phyloP scores from a whole-genome alignment of 768 basidiomycete genomes.

The Hericium erinaceus region DNA sequence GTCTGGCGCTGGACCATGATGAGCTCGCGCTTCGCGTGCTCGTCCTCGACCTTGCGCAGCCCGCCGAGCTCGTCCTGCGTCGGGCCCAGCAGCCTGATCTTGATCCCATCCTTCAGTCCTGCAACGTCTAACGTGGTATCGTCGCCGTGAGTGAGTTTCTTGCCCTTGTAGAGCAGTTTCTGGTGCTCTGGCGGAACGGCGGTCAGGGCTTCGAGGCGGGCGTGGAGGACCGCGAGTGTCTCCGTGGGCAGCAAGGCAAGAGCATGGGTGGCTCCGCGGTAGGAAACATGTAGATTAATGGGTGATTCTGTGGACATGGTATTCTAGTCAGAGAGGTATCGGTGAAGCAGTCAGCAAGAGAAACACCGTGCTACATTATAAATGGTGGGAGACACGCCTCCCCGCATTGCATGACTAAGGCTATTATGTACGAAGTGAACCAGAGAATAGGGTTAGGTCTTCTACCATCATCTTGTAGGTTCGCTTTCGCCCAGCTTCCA shows the following conservation, averaged over 20 bases:
- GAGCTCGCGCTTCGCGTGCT: conserved; percentile 45
- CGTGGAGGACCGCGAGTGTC: conserved; percentile 44
- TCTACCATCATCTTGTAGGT: too few species aligned
- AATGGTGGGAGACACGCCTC: too few species aligned
- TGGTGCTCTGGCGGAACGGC: conserved; percentile 55
- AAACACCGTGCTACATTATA: too few species aligned
- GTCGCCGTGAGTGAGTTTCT: conserved; percentile 30
- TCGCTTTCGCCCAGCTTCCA: too few species aligned
- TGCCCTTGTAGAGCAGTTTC: conserved; percentile 69
- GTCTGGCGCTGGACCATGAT: conserved; percentile 51
- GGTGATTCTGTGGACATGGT: too few species aligned
- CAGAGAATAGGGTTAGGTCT: too few species aligned
- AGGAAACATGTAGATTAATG: background rate
- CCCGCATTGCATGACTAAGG: too few species aligned
- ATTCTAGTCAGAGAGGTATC: too few species aligned
- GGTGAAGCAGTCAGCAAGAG: too few species aligned
- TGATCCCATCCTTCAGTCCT: conserved; percentile 57
- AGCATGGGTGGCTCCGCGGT: conserved; percentile 2
- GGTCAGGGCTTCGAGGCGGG: conserved; percentile 51
- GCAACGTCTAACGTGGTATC: conserved; percentile 24
- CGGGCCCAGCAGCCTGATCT: conserved; percentile 63
- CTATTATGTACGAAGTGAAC: too few species aligned
- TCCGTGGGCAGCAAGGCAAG: conserved; percentile 2
- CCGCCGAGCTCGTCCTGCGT: conserved; percentile 49
- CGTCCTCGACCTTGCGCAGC: conserved; percentile 46